A percentile compares a stretch with the other conserved stretches of the same genome.
phyloP scores from a whole-genome alignment of 2,329 filamentous ascomycete species.

The Botrytis medusae region DNA sequence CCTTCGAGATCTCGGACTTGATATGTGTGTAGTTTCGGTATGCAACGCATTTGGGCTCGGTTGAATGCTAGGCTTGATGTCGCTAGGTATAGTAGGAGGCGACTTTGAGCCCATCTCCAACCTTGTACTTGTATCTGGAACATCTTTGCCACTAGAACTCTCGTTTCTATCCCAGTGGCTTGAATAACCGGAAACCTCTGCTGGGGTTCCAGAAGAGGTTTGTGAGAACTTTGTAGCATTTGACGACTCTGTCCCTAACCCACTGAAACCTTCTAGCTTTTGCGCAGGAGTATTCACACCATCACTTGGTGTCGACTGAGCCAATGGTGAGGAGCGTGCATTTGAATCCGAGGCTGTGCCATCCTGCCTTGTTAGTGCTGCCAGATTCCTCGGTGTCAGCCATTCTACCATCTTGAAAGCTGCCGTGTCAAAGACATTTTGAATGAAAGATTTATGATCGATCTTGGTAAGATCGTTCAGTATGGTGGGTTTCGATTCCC shows the following conservation, averaged over 20 bases:
- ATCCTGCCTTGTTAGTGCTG: constrained; percentile 27
- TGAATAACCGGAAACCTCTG: neutral
- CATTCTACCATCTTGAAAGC: constrained; percentile 71
- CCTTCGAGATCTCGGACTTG: constrained; percentile 24
- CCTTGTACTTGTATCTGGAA: neutral
- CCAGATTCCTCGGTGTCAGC: constrained; percentile 56
- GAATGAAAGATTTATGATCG: constrained; percentile 62
- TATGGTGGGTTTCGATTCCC: constrained; percentile 5
- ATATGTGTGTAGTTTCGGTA: constrained; percentile 21
- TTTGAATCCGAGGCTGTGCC: neutral
- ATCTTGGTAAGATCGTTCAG: constrained; percentile 43
- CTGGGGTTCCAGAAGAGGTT: neutral
- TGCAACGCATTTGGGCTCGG: constrained; percentile 20
- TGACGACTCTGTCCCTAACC: neutral
- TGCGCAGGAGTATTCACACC: constrained; percentile 5
- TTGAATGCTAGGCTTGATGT: constrained; percentile 8
- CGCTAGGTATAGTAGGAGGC: neutral
- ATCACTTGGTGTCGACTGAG: constrained; percentile 7
- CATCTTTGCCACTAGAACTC: neutral
- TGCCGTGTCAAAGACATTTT: constrained; percentile 64
- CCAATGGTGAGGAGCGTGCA: neutral
- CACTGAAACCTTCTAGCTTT: constrained; percentile 6
- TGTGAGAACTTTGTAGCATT: neutral
- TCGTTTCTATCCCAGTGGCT: neutral
- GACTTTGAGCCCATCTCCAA: neutral